Conservation (phyloP, 352 stramenopile species). For the Pythium scleroteichum region DNA sequence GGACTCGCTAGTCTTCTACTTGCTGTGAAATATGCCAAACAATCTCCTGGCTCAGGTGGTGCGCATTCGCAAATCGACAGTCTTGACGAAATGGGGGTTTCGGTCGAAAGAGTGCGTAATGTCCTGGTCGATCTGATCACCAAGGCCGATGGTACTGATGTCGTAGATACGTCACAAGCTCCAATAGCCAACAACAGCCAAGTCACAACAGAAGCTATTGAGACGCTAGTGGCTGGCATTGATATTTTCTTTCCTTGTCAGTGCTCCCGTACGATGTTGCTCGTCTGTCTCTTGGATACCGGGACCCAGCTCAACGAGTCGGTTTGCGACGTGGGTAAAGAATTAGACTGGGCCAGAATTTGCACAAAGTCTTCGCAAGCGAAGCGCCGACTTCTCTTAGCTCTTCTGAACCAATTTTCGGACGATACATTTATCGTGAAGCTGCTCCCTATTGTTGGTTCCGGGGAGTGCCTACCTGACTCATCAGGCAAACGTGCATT, state of each 20-base stretch:
- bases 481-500: background rate
- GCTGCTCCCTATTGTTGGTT: conserved; percentile 32
- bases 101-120: background rate
- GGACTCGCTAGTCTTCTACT: background rate
- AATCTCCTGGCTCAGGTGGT: background rate
- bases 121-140: background rate
- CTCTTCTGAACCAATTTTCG: conserved; percentile 63
- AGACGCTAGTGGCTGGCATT: conserved; percentile 73
- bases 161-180: background rate
- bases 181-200: background rate
- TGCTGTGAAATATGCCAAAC: conserved; percentile 9
- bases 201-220: conserved; percentile 39
- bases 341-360: conserved; percentile 6
- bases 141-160: background rate
- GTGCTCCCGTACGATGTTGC: conserved; percentile 63
- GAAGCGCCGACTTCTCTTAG: conserved; percentile 45
- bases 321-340: conserved; percentile 3
- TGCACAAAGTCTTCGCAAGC: conserved; percentile 26
- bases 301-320: background rate
- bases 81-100: background rate
- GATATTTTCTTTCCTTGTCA: conserved; percentile 89
- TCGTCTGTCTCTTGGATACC: conserved; percentile 38
- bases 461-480: background rate
- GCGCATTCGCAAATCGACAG: background rate
- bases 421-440: conserved; percentile 61